Evolutionary conservation across 106 monocot genomes (phyloP).

Genomic region (Hemerocallis citrina): DNA sequence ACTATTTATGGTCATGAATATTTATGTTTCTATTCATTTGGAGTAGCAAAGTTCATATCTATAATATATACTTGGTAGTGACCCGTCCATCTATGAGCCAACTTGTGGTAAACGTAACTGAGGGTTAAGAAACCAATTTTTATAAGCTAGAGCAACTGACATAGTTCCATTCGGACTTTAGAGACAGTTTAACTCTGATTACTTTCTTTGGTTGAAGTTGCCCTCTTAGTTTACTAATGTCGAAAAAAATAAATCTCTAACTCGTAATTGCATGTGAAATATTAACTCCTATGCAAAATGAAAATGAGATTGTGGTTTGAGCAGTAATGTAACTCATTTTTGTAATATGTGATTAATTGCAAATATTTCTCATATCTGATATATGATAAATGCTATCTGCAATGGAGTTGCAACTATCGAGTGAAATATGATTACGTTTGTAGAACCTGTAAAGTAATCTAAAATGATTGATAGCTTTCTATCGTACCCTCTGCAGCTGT

Average conservation of each 20-base stretch:
- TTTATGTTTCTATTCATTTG: too few relatives aligned
- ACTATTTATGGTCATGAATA: too few relatives aligned
- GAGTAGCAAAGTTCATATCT: neutral
- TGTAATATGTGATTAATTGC: neutral
- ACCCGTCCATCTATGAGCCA: too few relatives aligned
- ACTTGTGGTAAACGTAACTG: too few relatives aligned
- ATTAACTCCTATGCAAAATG: neutral
- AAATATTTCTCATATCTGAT: neutral
- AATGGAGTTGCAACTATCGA: neutral
- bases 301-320: neutral
- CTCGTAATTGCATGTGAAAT: neutral
- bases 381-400: neutral
- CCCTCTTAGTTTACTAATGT: neutral
- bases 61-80: too few relatives aligned
- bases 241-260: too few relatives aligned
- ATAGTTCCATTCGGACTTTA: neutral
- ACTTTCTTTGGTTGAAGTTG: neutral
- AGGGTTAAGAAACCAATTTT: too few relatives aligned
- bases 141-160: neutral
- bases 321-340: neutral
- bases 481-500: conserved; percentile 41
- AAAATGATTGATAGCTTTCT: neutral
- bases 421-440: neutral
- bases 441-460: neutral
- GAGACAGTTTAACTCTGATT: neutral